Percentiles rank a stretch among this genome's conserved stretches.
These are phyloP conservation scores for Lachnellula arida DNA, from an alignment of 2,329 filamentous ascomycete genomes.

Conservation along the genomic window DNA sequence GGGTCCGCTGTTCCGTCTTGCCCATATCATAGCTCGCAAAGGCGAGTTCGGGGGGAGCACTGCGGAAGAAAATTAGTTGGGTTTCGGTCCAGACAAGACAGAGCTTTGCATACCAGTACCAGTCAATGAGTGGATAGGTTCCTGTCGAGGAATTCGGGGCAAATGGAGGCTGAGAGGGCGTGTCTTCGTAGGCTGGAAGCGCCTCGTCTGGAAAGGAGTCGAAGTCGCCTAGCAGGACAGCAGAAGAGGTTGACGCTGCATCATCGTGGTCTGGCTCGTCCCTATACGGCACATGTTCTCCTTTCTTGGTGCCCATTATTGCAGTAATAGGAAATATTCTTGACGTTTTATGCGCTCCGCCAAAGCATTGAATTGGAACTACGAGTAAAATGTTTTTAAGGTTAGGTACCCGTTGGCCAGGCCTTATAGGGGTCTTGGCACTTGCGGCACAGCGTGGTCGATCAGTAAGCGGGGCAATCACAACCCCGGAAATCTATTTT, in stretches of 20 bases:
- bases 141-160: background rate
- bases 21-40: conserved; percentile 24
- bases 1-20: conserved; percentile 23
- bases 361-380: too few relatives aligned
- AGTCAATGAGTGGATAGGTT: background rate
- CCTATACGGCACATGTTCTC: conserved; percentile 28
- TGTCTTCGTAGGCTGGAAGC: conserved; percentile 10
- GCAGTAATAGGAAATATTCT: background rate
- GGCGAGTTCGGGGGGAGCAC: conserved; percentile 14
- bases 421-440: too few relatives aligned
- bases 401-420: too few relatives aligned
- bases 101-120: background rate
- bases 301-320: conserved; percentile 1
- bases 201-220: conserved; percentile 18
- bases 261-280: conserved; percentile 19
- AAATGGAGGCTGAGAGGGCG: background rate
- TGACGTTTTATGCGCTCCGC: too few relatives aligned
- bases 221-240: conserved; percentile 19
- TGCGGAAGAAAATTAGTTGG: background rate
- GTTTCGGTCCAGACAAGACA: background rate
- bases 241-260: conserved; percentile 23
- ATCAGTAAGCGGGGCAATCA: too few relatives aligned
- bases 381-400: too few relatives aligned
- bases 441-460: too few relatives aligned
- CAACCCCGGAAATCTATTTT: too few relatives aligned